Conservation (phyloP, 805 yeast genomes). For the Brettanomyces sp. region DNA sequence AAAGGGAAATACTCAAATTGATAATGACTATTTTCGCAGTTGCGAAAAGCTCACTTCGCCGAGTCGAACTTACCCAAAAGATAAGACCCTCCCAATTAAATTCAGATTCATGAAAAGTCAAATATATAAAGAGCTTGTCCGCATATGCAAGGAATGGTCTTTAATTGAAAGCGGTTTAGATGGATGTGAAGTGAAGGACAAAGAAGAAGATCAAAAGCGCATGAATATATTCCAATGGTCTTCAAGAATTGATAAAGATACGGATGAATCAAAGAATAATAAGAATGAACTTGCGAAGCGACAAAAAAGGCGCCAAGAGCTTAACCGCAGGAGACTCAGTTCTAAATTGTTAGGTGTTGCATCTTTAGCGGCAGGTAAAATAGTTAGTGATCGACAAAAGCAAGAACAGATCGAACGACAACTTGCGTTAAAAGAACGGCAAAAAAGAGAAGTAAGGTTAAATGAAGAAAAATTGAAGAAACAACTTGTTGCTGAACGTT, state of each 20-base stretch:
- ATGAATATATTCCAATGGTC: constrained; percentile 12
- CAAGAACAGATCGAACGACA: constrained; percentile 7
- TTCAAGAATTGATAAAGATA: constrained; percentile 1
- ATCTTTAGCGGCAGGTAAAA: constrained; percentile 8
- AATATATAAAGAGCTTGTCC: constrained; percentile 6
- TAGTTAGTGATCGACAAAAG: constrained; percentile 15
- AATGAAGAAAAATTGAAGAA: constrained; percentile 10
- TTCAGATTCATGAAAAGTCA: constrained; percentile 10
- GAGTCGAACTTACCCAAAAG: not conserved
- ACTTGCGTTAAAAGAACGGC: constrained; percentile 11
- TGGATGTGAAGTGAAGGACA: constrained; percentile 1
- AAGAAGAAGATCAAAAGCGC: not conserved
- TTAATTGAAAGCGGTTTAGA: constrained; percentile 17
- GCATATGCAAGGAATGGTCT: constrained; percentile 17
- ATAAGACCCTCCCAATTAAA: constrained; percentile 6
- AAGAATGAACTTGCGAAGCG: not conserved
- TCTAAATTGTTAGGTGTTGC: constrained; percentile 16
- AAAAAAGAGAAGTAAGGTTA: constrained; percentile 16
- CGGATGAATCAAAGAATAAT: not conserved
- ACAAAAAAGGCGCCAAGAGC: not conserved
- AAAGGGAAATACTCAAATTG: no score
- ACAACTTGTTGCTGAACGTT: constrained; percentile 17
- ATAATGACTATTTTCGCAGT: not conserved
- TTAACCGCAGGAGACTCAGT: constrained; percentile 3
- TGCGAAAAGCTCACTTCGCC: not conserved